These are phyloP conservation scores for Aureobasidium lini DNA, from an alignment of 2,329 filamentous ascomycete genomes.

Conservation along the genomic window DNA sequence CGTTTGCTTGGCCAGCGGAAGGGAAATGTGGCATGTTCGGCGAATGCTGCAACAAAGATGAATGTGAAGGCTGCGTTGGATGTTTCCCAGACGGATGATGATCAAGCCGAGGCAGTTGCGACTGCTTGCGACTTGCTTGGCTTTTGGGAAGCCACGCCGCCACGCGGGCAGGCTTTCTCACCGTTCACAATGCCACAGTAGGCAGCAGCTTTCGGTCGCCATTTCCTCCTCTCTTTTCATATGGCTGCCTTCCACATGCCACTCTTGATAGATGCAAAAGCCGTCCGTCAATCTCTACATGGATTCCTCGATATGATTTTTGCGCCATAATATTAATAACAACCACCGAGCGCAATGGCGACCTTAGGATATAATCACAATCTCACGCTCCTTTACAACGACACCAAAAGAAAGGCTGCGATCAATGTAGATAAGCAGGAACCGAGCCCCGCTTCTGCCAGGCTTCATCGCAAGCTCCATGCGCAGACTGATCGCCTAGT, in stretches of 20 bases:
- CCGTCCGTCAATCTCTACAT: not conserved
- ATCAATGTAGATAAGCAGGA: conserved; percentile 53
- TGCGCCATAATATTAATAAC: not conserved
- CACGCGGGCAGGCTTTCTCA: not conserved
- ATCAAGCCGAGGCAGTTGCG: conserved; percentile 10
- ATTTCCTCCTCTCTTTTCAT: conserved; percentile 3
- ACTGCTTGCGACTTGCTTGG: conserved; percentile 1
- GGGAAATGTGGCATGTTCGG: conserved; percentile 8
- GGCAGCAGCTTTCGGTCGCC: conserved; percentile 10
- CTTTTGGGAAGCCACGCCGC: conserved; percentile 5
- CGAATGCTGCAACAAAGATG: not conserved
- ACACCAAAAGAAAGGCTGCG: conserved; percentile 65
- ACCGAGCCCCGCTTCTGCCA: conserved; percentile 60
- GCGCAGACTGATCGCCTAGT: conserved; percentile 75
- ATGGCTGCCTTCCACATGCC: conserved; percentile 8
- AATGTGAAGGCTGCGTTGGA: not conserved
- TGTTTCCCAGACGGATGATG: not conserved
- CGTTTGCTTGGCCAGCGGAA: not conserved
- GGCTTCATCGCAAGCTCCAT: conserved; percentile 65
- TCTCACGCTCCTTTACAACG: conserved; percentile 67
- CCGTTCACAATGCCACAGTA: conserved; percentile 3
- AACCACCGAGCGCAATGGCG: not conserved
- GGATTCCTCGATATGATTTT: not conserved
- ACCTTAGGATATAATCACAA: conserved; percentile 13
- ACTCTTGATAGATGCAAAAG: not conserved